Percentiles rank a stretch among this genome's conserved stretches.
phyloP scores from a whole-genome alignment of 2,329 filamentous ascomycete species.

The Diaporthe aspalathi region DNA sequence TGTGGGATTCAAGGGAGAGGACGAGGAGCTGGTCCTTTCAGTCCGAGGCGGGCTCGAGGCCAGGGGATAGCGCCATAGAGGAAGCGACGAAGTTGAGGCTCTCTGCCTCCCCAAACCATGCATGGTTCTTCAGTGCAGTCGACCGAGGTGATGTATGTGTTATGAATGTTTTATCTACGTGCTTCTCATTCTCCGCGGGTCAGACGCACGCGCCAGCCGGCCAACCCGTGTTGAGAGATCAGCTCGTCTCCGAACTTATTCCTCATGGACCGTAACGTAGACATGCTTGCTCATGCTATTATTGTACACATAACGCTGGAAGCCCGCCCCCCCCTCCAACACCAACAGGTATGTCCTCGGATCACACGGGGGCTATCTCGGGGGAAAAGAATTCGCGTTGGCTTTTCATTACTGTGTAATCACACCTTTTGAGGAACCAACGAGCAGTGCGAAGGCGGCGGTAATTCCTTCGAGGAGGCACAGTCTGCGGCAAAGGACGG shows the following conservation, averaged over 20 bases:
- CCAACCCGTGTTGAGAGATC: background rate
- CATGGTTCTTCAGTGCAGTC: background rate
- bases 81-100: slow-evolving; percentile 16
- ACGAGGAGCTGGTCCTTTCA: background rate
- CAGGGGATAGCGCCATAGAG: slow-evolving; percentile 6
- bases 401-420: background rate
- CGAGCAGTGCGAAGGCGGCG: background rate
- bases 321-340: too few relatives aligned
- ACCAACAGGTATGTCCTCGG: slow-evolving; percentile 4
- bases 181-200: background rate
- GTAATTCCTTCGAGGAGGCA: background rate
- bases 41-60: slow-evolving; percentile 1
- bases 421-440: slow-evolving; percentile 13
- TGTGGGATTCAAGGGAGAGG: slow-evolving; percentile 20
- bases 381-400: background rate
- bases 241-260: background rate
- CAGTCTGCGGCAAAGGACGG: background rate
- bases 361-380: slow-evolving; percentile 22
- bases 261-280: too few relatives aligned
- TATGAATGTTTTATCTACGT: background rate
- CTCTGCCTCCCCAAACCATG: background rate
- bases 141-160: background rate
- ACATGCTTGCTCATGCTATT: background rate
- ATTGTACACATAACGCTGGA: background rate
- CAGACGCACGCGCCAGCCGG: background rate